Conservation (phyloP, 495 filamentous ascomycete genomes). For the Trypethelium eluteriae region DNA sequence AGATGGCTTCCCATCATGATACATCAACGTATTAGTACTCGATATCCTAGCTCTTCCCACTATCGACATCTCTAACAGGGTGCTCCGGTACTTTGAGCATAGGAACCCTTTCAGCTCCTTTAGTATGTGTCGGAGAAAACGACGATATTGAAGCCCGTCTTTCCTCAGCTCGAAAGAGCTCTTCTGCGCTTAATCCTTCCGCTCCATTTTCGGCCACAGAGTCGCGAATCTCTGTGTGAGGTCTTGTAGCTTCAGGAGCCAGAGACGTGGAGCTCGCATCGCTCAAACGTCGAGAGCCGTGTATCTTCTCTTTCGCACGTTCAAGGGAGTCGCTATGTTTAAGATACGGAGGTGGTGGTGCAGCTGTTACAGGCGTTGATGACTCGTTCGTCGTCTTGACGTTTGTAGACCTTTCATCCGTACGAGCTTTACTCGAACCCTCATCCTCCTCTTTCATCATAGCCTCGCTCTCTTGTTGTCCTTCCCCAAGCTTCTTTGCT, state of each 20-base stretch:
- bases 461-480: not conserved
- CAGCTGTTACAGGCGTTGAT: slow-evolving; percentile 13
- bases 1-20: not conserved
- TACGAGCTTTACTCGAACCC: not conserved
- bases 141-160: not conserved
- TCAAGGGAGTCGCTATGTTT: not conserved
- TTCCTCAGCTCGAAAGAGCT: not conserved
- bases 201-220: not conserved
- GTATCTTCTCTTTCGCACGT: slow-evolving; percentile 8
- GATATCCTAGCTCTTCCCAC: not conserved
- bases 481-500: slow-evolving; percentile 1
- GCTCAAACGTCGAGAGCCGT: not conserved
- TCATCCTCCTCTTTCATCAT: not conserved
- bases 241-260: not conserved
- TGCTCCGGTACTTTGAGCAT: slow-evolving; percentile 25
- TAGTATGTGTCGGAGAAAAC: not conserved
- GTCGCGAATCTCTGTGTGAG: not conserved
- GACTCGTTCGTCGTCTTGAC: slow-evolving; percentile 7
- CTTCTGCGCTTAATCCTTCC: not conserved
- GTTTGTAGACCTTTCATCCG: not conserved
- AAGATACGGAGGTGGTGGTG: not conserved
- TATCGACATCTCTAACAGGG: slow-evolving; percentile 23
- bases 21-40: not conserved
- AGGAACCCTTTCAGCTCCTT: slow-evolving; percentile 17
- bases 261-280: not conserved